Evolutionary conservation across 257 asterid species (phyloP).

Genomic region (Forsythia suspensa): DNA sequence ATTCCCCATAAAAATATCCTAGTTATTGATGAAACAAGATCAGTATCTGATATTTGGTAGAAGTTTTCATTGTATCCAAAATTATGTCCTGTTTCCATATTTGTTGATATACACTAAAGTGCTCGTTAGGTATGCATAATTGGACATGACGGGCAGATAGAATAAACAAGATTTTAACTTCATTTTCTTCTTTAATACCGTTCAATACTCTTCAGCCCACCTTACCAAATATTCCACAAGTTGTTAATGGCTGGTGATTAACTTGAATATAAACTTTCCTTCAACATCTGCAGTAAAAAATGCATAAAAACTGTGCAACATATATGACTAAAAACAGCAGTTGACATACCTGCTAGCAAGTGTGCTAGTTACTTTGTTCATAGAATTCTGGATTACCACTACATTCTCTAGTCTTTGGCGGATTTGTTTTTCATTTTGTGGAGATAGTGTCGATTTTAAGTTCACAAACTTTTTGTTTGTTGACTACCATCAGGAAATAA

Average conservation of each 20-base stretch:
- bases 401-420: background rate
- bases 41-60: background rate
- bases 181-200: background rate
- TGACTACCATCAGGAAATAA: conserved; percentile 41
- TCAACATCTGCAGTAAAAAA: background rate
- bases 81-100: background rate
- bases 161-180: background rate
- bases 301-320: background rate
- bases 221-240: background rate
- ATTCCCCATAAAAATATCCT: background rate
- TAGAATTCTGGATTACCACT: background rate
- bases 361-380: background rate
- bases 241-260: background rate
- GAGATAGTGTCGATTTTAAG: background rate
- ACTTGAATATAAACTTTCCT: background rate
- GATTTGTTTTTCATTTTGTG: background rate
- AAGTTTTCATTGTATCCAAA: background rate
- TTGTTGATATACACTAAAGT: background rate
- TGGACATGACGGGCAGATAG: background rate
- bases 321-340: background rate
- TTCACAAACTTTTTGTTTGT: background rate
- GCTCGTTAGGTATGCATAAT: background rate
- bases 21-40: background rate
- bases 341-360: background rate
- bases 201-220: background rate